phyloP scores from a whole-genome alignment of 2,329 filamentous ascomycete genomes.

The Allantophomopsis lycopodina region DNA sequence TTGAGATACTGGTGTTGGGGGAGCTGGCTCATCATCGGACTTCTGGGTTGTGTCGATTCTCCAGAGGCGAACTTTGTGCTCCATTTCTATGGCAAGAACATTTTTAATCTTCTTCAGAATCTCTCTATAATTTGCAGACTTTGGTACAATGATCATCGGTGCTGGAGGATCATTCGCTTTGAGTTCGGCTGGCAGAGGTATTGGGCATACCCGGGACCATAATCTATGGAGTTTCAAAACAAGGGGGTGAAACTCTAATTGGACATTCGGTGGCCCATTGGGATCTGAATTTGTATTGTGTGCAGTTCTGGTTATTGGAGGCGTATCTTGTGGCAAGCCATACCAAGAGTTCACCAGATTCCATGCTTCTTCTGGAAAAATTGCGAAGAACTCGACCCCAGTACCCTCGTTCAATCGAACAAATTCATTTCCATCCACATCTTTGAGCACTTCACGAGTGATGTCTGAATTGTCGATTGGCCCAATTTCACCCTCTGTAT shows the following conservation, averaged over 20 bases:
- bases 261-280: conserved; percentile 45
- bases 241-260: conserved; percentile 75
- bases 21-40: conserved; percentile 1
- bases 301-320: conserved; percentile 61
- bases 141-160: conserved; percentile 55
- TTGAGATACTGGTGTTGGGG: conserved; percentile 3
- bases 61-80: conserved; percentile 58
- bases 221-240: conserved; percentile 77
- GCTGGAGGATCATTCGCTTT: conserved; percentile 49
- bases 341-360: conserved; percentile 72
- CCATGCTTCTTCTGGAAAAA: conserved; percentile 73
- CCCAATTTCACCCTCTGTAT: conserved; percentile 45
- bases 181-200: conserved; percentile 40
- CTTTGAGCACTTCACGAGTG: conserved; percentile 44
- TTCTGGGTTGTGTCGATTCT: conserved; percentile 10
- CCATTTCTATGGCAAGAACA: conserved; percentile 49
- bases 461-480: conserved; percentile 82
- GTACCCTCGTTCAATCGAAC: conserved; percentile 61
- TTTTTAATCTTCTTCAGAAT: conserved; percentile 67
- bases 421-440: conserved; percentile 40
- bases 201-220: conserved; percentile 42
- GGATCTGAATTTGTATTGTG: conserved; percentile 59
- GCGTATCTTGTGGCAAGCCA: conserved; percentile 54
- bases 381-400: conserved; percentile 57
- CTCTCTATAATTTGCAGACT: conserved; percentile 53